These are phyloP conservation scores for Globisporangium splendens DNA, from an alignment of 352 stramenopile species.

Conservation along the genomic window DNA sequence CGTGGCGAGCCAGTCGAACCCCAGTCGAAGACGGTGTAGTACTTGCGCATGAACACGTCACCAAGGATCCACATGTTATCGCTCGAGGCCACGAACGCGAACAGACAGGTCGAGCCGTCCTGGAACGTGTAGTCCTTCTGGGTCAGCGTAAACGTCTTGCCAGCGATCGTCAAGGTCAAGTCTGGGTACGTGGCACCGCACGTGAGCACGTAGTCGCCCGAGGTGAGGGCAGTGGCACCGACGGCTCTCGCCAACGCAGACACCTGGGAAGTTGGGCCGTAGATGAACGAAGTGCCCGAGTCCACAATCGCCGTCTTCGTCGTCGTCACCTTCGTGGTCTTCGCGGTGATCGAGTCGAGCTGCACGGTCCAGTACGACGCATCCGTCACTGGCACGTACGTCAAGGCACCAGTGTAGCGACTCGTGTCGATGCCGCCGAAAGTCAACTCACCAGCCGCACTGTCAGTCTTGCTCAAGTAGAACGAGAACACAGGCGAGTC, in stretches of 20 bases:
- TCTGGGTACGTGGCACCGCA: slow-evolving; percentile 82
- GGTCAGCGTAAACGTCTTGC: slow-evolving; percentile 83
- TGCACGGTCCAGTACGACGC: slow-evolving; percentile 24
- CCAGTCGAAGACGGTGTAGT: slow-evolving; percentile 91
- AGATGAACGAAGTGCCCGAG: slow-evolving; percentile 21
- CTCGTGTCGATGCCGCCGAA: slow-evolving; percentile 33
- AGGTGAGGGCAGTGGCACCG: slow-evolving; percentile 82
- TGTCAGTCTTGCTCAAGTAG: slow-evolving; percentile 61
- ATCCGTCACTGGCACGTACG: slow-evolving; percentile 42
- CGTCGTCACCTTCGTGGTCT: slow-evolving; percentile 18
- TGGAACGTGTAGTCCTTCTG: slow-evolving; percentile 91
- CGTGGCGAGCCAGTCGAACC: slow-evolving; percentile 48
- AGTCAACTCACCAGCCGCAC: slow-evolving; percentile 21
- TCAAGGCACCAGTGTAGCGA: slow-evolving; percentile 87
- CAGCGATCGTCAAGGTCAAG: slow-evolving; percentile 86
- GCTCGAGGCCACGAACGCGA: slow-evolving; percentile 10
- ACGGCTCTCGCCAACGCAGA: slow-evolving; percentile 19
- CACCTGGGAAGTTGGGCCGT: slow-evolving; percentile 14
- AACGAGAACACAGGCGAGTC: slow-evolving; percentile 86
- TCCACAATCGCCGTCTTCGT: slow-evolving; percentile 23
- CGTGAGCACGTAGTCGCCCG: slow-evolving; percentile 92
- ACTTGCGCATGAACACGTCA: slow-evolving; percentile 93
- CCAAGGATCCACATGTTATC: slow-evolving; percentile 46
- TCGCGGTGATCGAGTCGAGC: slow-evolving; percentile 36
- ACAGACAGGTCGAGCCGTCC: slow-evolving; percentile 18